Conservation (phyloP, 2,329 filamentous ascomycete species). For the Aspergillus luchuensis region DNA sequence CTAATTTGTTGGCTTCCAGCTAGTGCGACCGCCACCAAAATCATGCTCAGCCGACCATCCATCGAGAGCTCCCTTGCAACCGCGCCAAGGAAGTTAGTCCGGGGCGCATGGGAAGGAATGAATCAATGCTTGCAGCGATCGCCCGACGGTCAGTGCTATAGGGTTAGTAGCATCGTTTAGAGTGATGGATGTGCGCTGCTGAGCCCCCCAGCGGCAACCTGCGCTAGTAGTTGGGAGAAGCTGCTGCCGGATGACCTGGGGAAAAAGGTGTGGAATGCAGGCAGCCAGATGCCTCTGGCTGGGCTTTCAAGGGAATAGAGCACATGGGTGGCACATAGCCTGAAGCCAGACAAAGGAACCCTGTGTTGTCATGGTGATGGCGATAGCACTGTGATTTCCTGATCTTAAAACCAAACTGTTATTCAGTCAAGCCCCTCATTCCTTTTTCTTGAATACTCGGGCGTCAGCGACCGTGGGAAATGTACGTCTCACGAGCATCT, state of each 20-base stretch:
- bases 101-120: not conserved
- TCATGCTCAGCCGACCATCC: conserved; percentile 1
- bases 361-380: conserved; percentile 1
- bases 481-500: conserved; percentile 2
- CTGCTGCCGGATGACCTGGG: not conserved
- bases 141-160: not conserved
- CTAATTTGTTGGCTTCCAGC: not conserved
- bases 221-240: not conserved
- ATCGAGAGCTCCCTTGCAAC: conserved; percentile 1
- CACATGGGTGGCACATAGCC: not conserved
- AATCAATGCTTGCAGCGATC: conserved; percentile 3
- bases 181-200: not conserved
- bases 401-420: not conserved
- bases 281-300: not conserved
- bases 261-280: not conserved
- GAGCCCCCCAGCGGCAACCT: not conserved
- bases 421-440: not conserved
- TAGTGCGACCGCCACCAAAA: not conserved
- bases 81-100: conserved; percentile 4
- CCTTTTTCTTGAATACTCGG: not conserved
- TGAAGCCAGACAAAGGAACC: not conserved
- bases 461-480: not conserved
- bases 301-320: not conserved
- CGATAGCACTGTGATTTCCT: not conserved
- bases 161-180: not conserved